phyloP scores from a whole-genome alignment of 768 basidiomycete genomes.

The Xanthoconium stramineum region DNA sequence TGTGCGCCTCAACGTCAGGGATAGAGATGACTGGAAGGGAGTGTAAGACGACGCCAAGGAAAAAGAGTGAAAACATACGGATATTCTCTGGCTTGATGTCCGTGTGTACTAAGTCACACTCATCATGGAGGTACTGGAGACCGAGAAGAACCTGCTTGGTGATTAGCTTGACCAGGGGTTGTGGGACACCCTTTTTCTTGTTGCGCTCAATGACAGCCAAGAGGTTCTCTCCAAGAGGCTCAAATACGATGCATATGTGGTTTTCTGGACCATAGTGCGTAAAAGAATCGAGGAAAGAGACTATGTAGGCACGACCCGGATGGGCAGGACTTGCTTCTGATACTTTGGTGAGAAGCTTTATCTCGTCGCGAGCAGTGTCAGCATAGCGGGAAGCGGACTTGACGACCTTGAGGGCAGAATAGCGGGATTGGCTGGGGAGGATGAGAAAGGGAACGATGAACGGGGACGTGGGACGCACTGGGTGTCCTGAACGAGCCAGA shows the following conservation, averaged over 20 bases:
- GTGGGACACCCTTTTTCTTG: slow-evolving; percentile 81
- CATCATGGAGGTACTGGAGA: slow-evolving; percentile 88
- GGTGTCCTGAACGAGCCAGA: slow-evolving; percentile 83
- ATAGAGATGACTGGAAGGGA: slow-evolving; percentile 66
- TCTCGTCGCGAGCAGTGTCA: slow-evolving; percentile 95
- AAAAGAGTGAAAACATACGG: slow-evolving; percentile 51
- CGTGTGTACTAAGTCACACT: slow-evolving; percentile 90
- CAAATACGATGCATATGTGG: slow-evolving; percentile 91
- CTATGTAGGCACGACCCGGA: slow-evolving; percentile 75
- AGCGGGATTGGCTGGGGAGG: slow-evolving; percentile 54
- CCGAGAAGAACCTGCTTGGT: slow-evolving; percentile 85
- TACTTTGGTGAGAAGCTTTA: slow-evolving; percentile 82
- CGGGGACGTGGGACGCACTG: slow-evolving; percentile 46
- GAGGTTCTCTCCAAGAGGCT: slow-evolving; percentile 78
- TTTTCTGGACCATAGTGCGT: slow-evolving; percentile 68
- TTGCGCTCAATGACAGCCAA: slow-evolving; percentile 71
- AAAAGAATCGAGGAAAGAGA: slow-evolving; percentile 91
- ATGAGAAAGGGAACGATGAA: slow-evolving; percentile 14
- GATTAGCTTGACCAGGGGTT: slow-evolving; percentile 79
- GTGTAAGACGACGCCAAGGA: slow-evolving; percentile 11
- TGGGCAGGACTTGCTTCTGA: slow-evolving; percentile 69
- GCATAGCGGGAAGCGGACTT: slow-evolving; percentile 95
- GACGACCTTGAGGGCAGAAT: slow-evolving; percentile 92
- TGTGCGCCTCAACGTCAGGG: slow-evolving; percentile 75
- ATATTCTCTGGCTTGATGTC: slow-evolving; percentile 97